phyloP scores from a whole-genome alignment of 1,284 basidiomycete genomes.

The Fomitiporia mediterranea region DNA sequence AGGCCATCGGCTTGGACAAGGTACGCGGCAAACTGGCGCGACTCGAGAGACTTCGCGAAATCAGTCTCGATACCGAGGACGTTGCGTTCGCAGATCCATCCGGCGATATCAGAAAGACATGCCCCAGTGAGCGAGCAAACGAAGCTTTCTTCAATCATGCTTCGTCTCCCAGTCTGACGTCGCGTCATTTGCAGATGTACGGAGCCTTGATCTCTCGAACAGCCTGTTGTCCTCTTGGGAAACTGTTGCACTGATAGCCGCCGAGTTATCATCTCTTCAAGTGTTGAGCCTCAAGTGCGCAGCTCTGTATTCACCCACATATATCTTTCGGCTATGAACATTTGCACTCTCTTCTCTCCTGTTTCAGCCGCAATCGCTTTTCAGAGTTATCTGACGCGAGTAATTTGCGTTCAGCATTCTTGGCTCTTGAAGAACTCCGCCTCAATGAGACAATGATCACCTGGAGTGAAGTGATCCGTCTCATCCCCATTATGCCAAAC shows the following conservation, averaged over 20 bases:
- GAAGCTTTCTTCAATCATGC: conserved; percentile 15
- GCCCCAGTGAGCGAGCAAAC: conserved; percentile 57
- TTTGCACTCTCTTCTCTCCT: conserved; percentile 26
- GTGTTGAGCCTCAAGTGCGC: conserved; percentile 73
- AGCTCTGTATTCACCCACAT: conserved; percentile 25
- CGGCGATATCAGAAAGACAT: conserved; percentile 54
- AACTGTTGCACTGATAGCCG: conserved; percentile 58
- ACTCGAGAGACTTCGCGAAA: conserved; percentile 66
- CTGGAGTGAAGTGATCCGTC: conserved; percentile 63
- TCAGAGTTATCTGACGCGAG: conserved; percentile 29
- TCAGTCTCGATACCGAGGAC: conserved; percentile 69
- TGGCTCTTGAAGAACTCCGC: conserved; percentile 58
- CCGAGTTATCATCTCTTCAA: conserved; percentile 59
- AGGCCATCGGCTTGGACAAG: conserved; percentile 79
- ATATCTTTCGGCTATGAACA: conserved; percentile 17
- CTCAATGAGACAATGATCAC: conserved; percentile 69
- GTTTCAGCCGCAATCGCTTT: conserved; percentile 57
- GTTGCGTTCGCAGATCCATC: conserved; percentile 54
- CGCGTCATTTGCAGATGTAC: conserved; percentile 51
- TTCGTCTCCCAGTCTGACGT: conserved; percentile 13
- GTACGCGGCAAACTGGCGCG: conserved; percentile 67
- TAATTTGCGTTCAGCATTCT: conserved; percentile 44
- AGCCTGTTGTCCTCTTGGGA: conserved; percentile 77
- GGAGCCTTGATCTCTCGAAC: conserved; percentile 77
- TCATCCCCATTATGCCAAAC: conserved; percentile 53